Evolutionary conservation across 140 eudicot genomes (phyloP), one percentile per base, ranked within the genome.

Genomic region (Oenanthe javanica): DNA sequence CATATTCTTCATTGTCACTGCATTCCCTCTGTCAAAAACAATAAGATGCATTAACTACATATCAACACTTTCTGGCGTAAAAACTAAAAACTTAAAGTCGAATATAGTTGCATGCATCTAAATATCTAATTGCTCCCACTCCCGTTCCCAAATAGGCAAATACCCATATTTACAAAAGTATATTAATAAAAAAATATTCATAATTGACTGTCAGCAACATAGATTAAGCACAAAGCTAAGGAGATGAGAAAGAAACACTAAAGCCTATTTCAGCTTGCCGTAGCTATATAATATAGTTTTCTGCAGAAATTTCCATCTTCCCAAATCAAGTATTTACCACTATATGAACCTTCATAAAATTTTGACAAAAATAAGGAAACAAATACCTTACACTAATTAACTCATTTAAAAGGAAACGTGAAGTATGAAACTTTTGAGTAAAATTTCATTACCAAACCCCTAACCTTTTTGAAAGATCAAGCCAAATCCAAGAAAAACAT

Each of bases 1-100:
- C 99, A 95, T 95, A 59, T 95, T 92, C 82, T 93, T 95, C 97
- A 95, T 95, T 18, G 96, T 90, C 85, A 83, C 92, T 0, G 99
- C 98, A 82, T 87, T 92, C 27, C 98, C 98, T 69, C 99, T 95
- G 87, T 88, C 78, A 72, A 25, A 14, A 76, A 15, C 45, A 52
- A 76, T 2, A 76, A 49, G 25, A 76, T 27, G 27, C 66, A 51
- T 49, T 15, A 49, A 50, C 7, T 27, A 25, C 66, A 12, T 76
- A 38, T 36, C 4, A 38, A 70, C 43, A 31, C 64, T 9, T 75
- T 48, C 64, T 42, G 14, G 4, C 23, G 78, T 23, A 11, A 38
- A 47, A 45, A 21, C 57, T 31, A 9, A 46, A 74, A n/a, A 9
- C 18, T 18, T 21, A 13, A 21, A 40, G 16, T 43, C 1, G 0